Conservation (phyloP, 2,329 filamentous ascomycete species). For the Lachnellula subtilissima region DNA sequence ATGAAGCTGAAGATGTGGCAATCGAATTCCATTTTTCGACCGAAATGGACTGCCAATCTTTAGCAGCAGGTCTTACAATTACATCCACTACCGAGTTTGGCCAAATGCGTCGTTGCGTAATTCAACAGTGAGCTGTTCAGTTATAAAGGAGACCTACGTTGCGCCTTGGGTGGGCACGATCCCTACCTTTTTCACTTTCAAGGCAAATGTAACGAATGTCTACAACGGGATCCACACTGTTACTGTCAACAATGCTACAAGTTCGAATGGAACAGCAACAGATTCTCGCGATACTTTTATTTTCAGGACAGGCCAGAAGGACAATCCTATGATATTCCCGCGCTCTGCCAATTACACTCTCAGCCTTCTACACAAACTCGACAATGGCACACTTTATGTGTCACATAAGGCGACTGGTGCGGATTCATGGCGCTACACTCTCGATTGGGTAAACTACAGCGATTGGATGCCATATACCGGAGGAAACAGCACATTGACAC, state of each 20-base stretch:
- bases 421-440: slow-evolving; percentile 42
- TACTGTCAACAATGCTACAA: slow-evolving; percentile 49
- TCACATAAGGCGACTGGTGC: slow-evolving; percentile 56
- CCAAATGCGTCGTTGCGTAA: slow-evolving; percentile 40
- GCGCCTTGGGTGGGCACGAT: slow-evolving; percentile 46
- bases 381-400: slow-evolving; percentile 38
- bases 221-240: slow-evolving; percentile 57
- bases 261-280: not conserved
- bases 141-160: slow-evolving; percentile 32
- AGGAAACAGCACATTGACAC: slow-evolving; percentile 43
- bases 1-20: slow-evolving; percentile 38
- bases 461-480: slow-evolving; percentile 52
- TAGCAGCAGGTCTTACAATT: slow-evolving; percentile 46
- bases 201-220: slow-evolving; percentile 48
- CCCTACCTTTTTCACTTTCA: slow-evolving; percentile 49
- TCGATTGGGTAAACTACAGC: slow-evolving; percentile 35
- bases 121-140: slow-evolving; percentile 41
- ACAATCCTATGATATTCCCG: slow-evolving; percentile 58
- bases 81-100: slow-evolving; percentile 48
- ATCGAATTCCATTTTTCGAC: slow-evolving; percentile 55
- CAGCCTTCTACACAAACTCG: slow-evolving; percentile 42
- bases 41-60: slow-evolving; percentile 55
- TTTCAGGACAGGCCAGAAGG: slow-evolving; percentile 50
- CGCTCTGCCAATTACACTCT: slow-evolving; percentile 52
- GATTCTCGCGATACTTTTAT: slow-evolving; percentile 52